A percentile compares a stretch with the other conserved stretches of the same genome.
Conservation (phyloP, 306 rosid genomes). For the Amphicarpaea edgeworthii region DNA sequence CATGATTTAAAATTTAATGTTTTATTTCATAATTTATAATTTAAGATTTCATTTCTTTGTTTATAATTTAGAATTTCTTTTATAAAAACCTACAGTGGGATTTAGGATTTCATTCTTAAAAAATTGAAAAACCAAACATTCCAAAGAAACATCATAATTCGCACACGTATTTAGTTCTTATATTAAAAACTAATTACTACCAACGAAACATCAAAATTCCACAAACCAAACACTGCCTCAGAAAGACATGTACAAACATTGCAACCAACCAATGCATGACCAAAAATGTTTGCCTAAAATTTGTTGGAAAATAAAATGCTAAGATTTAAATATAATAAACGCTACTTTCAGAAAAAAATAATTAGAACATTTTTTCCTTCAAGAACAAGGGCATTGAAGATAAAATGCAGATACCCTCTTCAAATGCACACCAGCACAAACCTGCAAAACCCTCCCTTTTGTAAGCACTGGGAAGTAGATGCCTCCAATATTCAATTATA, state of each 20-base stretch:
- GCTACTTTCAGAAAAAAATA: conserved; percentile 34
- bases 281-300: conserved; percentile 36
- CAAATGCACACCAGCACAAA: conserved; percentile 40
- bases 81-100: too few species aligned
- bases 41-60: too few species aligned
- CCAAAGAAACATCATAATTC: conserved; percentile 6
- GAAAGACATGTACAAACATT: conserved; percentile 28
- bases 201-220: conserved; percentile 32
- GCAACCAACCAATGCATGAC: conserved; percentile 45
- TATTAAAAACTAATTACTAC: conserved; percentile 18
- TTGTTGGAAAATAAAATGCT: not conserved
- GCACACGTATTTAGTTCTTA: conserved; percentile 9
- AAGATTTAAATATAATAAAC: not conserved
- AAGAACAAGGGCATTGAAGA: conserved; percentile 39
- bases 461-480: conserved; percentile 8
- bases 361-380: conserved; percentile 25
- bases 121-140: too few species aligned
- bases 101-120: too few species aligned
- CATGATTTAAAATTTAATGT: too few species aligned
- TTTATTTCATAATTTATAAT: too few species aligned
- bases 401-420: conserved; percentile 43
- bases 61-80: too few species aligned
- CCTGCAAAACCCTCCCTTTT: conserved; percentile 29
- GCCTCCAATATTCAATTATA: conserved; percentile 25
- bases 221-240: conserved; percentile 43